Percentiles rank a stretch among this genome's conserved stretches.
These are phyloP conservation scores for Cytospora leucostoma DNA, from an alignment of 2,329 filamentous ascomycete species.

Conservation along the genomic window DNA sequence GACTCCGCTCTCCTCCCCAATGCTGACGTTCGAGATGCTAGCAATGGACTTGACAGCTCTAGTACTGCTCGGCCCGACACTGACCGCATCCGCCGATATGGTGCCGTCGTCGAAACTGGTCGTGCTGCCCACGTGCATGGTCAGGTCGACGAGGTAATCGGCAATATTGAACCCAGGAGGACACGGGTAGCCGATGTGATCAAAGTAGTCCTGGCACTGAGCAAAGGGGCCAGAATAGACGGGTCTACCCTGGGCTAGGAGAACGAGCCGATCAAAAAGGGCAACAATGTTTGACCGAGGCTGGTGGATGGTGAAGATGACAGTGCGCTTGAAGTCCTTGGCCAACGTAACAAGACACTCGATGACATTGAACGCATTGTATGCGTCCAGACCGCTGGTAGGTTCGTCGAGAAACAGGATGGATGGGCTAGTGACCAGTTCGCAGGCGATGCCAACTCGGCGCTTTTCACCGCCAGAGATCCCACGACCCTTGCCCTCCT, in stretches of 20 bases:
- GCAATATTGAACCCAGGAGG: slow-evolving; percentile 98
- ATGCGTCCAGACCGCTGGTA: slow-evolving; percentile 93
- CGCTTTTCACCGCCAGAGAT: slow-evolving; percentile 98
- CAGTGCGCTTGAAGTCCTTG: slow-evolving; percentile 94
- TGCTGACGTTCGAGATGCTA: slow-evolving; percentile 76
- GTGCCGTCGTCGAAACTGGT: slow-evolving; percentile 61
- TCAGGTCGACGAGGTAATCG: slow-evolving; percentile 94
- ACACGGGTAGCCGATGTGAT: slow-evolving; percentile 86
- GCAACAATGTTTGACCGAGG: slow-evolving; percentile 98
- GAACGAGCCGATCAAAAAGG: slow-evolving; percentile 89
- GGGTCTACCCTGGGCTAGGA: slow-evolving; percentile 83
- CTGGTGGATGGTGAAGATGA: slow-evolving; percentile 98
- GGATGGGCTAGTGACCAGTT: slow-evolving; percentile 94
- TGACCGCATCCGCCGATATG: slow-evolving; percentile 57
- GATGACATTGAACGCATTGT: slow-evolving; percentile 96
- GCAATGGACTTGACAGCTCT: slow-evolving; percentile 87
- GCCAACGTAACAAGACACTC: slow-evolving; percentile 93
- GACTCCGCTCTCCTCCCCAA: slow-evolving; percentile 65
- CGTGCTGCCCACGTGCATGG: slow-evolving; percentile 83
- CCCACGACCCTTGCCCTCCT: slow-evolving; percentile 89
- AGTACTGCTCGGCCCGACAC: slow-evolving; percentile 81
- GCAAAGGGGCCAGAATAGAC: slow-evolving; percentile 93
- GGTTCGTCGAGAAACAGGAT: slow-evolving; percentile 97
- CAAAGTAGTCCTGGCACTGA: slow-evolving; percentile 89
- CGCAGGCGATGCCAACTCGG: slow-evolving; percentile 94